Conservation (phyloP, 2,329 filamentous ascomycete species). For the Cladophialophora immunda region DNA sequence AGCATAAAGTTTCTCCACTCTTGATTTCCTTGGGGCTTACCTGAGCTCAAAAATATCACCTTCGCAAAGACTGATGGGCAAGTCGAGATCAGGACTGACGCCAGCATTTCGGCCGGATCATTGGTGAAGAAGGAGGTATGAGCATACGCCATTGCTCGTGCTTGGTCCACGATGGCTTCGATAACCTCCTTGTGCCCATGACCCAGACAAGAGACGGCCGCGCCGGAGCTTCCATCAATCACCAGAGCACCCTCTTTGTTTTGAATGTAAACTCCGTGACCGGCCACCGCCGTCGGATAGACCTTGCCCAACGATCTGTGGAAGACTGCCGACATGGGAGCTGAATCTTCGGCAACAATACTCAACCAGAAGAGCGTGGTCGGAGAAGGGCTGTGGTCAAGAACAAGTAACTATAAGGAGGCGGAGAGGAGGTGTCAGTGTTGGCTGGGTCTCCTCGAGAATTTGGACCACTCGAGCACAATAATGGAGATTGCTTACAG, state of each 20-base stretch:
- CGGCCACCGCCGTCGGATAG: constrained; percentile 58
- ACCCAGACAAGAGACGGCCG: constrained; percentile 72
- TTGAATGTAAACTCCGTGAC: constrained; percentile 60
- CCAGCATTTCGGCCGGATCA: constrained; percentile 62
- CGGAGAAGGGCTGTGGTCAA: too few relatives aligned
- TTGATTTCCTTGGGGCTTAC: background rate
- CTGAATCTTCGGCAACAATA: too few relatives aligned
- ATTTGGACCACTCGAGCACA: too few relatives aligned
- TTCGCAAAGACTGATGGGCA: constrained; percentile 62
- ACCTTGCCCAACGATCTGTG: constrained; percentile 51
- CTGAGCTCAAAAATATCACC: constrained; percentile 65
- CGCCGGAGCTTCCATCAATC: constrained; percentile 78
- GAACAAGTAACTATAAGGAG: too few relatives aligned
- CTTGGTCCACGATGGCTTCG: constrained; percentile 67
- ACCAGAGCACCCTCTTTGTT: constrained; percentile 65
- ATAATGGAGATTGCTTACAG: too few relatives aligned
- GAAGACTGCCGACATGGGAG: constrained; percentile 1
- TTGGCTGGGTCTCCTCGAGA: too few relatives aligned
- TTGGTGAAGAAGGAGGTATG: constrained; percentile 67
- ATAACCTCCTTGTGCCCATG: constrained; percentile 62
- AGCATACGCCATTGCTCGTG: constrained; percentile 67
- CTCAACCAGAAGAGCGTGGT: too few relatives aligned
- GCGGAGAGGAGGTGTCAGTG: too few relatives aligned
- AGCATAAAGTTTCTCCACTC: too few relatives aligned
- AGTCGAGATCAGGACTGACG: constrained; percentile 56